Conservation (phyloP, 176 grass and related monocot genomes). For the Eragrostis curvula region DNA sequence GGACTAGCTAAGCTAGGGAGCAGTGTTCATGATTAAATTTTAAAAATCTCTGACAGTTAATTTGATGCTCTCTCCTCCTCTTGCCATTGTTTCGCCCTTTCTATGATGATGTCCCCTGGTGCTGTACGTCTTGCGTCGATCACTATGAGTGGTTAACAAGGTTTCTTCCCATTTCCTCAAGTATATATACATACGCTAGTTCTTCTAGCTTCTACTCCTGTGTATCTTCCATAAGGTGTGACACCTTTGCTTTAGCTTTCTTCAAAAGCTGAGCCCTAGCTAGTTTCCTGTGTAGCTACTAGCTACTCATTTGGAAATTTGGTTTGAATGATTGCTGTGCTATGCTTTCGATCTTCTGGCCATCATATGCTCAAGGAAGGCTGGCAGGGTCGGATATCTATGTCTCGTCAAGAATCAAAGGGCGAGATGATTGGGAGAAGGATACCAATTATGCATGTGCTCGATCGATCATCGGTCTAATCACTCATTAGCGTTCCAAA, state of each 20-base stretch:
- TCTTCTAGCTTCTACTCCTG: slow-evolving; percentile 32
- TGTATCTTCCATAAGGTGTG: slow-evolving; percentile 42
- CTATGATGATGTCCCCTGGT: slow-evolving; percentile 49
- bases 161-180: slow-evolving; percentile 38
- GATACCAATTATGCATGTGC: not conserved
- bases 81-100: not conserved
- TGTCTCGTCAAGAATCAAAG: slow-evolving; percentile 35
- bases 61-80: slow-evolving; percentile 23
- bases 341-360: slow-evolving; percentile 20
- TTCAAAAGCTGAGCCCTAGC: slow-evolving; percentile 79
- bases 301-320: slow-evolving; percentile 34
- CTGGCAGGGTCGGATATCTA: slow-evolving; percentile 19
- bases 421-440: slow-evolving; percentile 27
- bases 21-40: slow-evolving; percentile 36
- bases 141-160: slow-evolving; percentile 5
- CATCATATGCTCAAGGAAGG: slow-evolving; percentile 46
- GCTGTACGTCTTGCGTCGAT: slow-evolving; percentile 1
- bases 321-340: slow-evolving; percentile 39
- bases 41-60: slow-evolving; percentile 56
- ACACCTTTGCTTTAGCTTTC: slow-evolving; percentile 57
- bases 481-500: not conserved
- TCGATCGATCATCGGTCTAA: not conserved
- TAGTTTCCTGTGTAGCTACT: slow-evolving; percentile 57
- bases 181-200: not conserved
- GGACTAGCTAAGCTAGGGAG: slow-evolving; percentile 21